Evolutionary conservation across 306 rosid species (phyloP).

Genomic region (Fagus crenata): DNA sequence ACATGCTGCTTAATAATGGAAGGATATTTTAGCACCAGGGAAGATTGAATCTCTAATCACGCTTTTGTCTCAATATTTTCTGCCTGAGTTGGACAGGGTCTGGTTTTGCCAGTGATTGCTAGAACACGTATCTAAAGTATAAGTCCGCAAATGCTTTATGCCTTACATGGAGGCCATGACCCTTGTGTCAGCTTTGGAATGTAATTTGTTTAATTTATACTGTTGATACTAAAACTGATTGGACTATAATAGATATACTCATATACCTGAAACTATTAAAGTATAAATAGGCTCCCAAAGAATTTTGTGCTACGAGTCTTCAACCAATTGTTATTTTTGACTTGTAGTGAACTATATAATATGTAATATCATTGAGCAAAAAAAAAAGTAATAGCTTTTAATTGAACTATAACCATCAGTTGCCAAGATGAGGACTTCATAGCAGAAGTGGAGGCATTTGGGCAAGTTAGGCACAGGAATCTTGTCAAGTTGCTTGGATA

Average conservation of each 20-base stretch:
- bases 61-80: neutral
- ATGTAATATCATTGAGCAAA: too few relatives aligned
- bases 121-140: neutral
- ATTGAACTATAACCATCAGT: constrained; percentile 28
- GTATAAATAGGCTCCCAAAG: neutral
- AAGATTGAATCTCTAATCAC: too few relatives aligned
- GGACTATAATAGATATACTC: neutral
- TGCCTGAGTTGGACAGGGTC: neutral
- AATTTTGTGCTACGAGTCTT: neutral
- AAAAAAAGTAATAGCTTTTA: neutral
- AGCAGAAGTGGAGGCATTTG: constrained; percentile 55
- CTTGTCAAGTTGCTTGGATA: constrained; percentile 59
- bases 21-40: too few relatives aligned
- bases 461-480: constrained; percentile 52
- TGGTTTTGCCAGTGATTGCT: neutral
- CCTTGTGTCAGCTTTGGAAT: neutral
- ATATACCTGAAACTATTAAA: neutral
- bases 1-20: too few relatives aligned
- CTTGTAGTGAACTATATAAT: neutral
- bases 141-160: too few relatives aligned
- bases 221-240: neutral
- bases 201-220: neutral
- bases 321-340: neutral
- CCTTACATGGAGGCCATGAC: neutral
- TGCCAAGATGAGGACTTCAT: constrained; percentile 46